phyloP scores from a whole-genome alignment of 164 flowering plant species.

The Vitis vinifera region ASM3070453v1 NC_081823.1:2466001-2466500 shows the following conservation, averaged over 20 bases:
- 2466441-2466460: conserved; percentile 14
- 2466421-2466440: not conserved
- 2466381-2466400: conserved; percentile 29
- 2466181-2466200: not conserved
- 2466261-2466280: not conserved
- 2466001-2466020: conserved; percentile 4
- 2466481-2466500: conserved; percentile 1
- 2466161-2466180: conserved; percentile 8
- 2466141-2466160: conserved; percentile 24
- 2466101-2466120: not conserved
- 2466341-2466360: not conserved
- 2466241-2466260: conserved; percentile 3
- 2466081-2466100: conserved; percentile 1
- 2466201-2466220: not conserved
- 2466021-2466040: not conserved
- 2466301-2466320: conserved; percentile 29
- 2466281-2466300: conserved; percentile 1
- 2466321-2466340: conserved; percentile 20
- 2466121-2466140: conserved; percentile 2
- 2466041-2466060: conserved; percentile 12
- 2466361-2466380: conserved; percentile 18
- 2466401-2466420: not conserved
- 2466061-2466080: conserved; percentile 21
- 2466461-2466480: conserved; percentile 5
- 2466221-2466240: conserved; percentile 1